Conservation (phyloP, 768 basidiomycete species). For the Boletus subcaerulescens region DNA sequence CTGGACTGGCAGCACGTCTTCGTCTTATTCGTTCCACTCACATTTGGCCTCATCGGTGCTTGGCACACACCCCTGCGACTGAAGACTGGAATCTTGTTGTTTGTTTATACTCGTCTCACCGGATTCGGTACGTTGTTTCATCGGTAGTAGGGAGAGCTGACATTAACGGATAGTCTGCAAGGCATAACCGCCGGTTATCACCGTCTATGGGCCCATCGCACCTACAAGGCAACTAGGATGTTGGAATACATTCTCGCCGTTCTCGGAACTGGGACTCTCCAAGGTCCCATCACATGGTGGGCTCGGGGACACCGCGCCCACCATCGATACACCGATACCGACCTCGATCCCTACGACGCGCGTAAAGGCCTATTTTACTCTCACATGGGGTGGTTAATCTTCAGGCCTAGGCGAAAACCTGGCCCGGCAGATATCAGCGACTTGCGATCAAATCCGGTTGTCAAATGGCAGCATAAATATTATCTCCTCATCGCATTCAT, state of each 20-base stretch:
- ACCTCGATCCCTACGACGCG: conserved; percentile 90
- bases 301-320: conserved; percentile 91
- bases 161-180: conserved; percentile 12
- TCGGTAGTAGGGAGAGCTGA: no score
- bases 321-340: conserved; percentile 92
- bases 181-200: conserved; percentile 91
- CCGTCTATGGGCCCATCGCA: conserved; percentile 89
- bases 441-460: conserved; percentile 68
- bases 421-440: conserved; percentile 86
- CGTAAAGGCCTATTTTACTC: conserved; percentile 81
- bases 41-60: conserved; percentile 1
- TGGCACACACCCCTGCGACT: conserved; percentile 1
- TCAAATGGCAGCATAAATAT: conserved; percentile 81
- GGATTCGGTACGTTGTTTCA: conserved; percentile 58
- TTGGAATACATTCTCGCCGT: conserved; percentile 81
- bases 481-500: conserved; percentile 64
- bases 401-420: conserved; percentile 82
- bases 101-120: conserved; percentile 54
- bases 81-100: conserved; percentile 2
- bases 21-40: conserved; percentile 1
- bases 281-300: conserved; percentile 98
- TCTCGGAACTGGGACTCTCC: conserved; percentile 82
- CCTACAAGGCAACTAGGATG: conserved; percentile 83
- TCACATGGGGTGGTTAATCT: conserved; percentile 85
- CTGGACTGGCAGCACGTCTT: conserved; percentile 6